Conservation (phyloP, 208 protist genomes). For the Phytomonas serpens region DNA sequence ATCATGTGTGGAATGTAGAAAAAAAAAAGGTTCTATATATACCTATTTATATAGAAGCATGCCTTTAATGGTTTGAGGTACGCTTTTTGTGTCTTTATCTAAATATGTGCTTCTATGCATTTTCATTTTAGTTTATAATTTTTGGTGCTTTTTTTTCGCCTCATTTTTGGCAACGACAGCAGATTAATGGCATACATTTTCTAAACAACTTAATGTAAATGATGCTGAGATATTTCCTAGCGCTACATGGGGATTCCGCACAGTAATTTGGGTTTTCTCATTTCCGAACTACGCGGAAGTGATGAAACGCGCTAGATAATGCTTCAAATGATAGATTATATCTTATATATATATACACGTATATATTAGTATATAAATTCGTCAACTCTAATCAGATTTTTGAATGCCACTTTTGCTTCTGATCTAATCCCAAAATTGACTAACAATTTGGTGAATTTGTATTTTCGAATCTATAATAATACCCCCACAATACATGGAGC, state of each 20-base stretch:
- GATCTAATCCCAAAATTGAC: background rate
- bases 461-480: background rate
- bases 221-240: background rate
- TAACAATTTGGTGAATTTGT: background rate
- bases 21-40: background rate
- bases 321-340: background rate
- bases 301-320: background rate
- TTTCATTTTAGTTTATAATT: constrained; percentile 11
- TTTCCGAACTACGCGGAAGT: background rate
- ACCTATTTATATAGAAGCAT: constrained; percentile 4
- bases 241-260: background rate
- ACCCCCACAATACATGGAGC: background rate
- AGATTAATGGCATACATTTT: background rate
- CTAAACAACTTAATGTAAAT: background rate
- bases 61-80: background rate
- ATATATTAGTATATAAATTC: constrained; percentile 2
- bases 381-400: background rate
- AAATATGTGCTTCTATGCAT: constrained; percentile 8
- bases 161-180: background rate
- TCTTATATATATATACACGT: background rate
- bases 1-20: constrained; percentile 26
- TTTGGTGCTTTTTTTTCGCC: background rate
- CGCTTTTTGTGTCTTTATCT: constrained; percentile 1
- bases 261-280: background rate
- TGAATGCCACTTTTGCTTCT: background rate